phyloP scores from a whole-genome alignment of 306 rosid species.

The Vicia faba region DNA sequence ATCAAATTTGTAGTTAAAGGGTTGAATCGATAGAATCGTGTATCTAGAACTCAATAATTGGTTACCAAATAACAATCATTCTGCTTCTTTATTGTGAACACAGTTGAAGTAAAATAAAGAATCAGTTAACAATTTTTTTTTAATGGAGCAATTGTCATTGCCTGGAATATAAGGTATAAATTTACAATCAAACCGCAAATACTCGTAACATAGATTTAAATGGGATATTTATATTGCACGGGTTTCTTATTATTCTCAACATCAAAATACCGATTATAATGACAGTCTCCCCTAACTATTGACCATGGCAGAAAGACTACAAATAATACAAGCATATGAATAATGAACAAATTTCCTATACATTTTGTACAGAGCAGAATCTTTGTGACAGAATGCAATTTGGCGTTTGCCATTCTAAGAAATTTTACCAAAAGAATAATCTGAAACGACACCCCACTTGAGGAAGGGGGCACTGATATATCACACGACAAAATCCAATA shows the following conservation, averaged over 20 bases:
- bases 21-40: not conserved
- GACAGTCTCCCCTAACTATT: not conserved
- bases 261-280: not conserved
- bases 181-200: not conserved
- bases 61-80: not conserved
- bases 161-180: not conserved
- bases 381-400: constrained; percentile 20
- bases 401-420: constrained; percentile 39
- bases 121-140: not conserved
- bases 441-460: constrained; percentile 31
- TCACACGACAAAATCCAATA: constrained; percentile 23
- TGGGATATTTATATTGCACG: not conserved
- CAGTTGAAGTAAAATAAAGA: not conserved
- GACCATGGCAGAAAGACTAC: constrained; percentile 21
- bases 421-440: constrained; percentile 28
- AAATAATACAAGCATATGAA: constrained; percentile 26
- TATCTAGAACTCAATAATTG: not conserved
- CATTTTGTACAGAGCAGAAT: constrained; percentile 41
- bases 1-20: constrained; percentile 5
- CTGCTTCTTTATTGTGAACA: not conserved
- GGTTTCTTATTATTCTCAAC: not conserved
- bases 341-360: constrained; percentile 42
- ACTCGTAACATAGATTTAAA: not conserved
- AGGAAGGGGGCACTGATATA: constrained; percentile 14
- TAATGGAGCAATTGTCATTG: not conserved